Conservation (phyloP, 495 filamentous ascomycete genomes). For the Pseudotulostoma volvatum region DNA sequence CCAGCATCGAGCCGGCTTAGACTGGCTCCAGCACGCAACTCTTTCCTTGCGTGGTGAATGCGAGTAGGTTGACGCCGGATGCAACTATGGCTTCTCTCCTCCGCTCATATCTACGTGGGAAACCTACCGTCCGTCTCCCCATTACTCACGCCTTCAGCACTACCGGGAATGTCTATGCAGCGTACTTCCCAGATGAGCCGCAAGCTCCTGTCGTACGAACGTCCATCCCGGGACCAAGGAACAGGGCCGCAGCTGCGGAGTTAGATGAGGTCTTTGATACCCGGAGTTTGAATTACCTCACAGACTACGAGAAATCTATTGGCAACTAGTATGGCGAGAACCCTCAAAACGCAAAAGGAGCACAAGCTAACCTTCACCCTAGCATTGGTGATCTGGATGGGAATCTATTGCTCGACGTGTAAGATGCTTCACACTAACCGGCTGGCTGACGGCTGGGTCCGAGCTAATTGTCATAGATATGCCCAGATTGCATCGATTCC, state of each 20-base stretch:
- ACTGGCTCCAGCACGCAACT: no score
- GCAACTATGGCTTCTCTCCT: constrained; percentile 33
- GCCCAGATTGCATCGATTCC: constrained; percentile 97
- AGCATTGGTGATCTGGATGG: constrained; percentile 81
- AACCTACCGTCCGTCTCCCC: constrained; percentile 22
- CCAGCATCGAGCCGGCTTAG: no score
- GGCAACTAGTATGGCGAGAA: constrained; percentile 50
- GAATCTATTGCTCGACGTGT: constrained; percentile 53
- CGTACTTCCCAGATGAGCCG: constrained; percentile 64
- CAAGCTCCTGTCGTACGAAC: constrained; percentile 54
- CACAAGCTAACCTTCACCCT: constrained; percentile 16
- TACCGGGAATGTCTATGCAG: constrained; percentile 25
- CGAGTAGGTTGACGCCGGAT: no score
- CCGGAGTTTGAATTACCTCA: constrained; percentile 80
- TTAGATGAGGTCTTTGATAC: constrained; percentile 85
- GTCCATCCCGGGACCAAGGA: constrained; percentile 69
- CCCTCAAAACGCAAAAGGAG: no score
- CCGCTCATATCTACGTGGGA: constrained; percentile 27
- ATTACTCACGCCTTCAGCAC: constrained; percentile 25
- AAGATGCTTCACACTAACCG: no score
- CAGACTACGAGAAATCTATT: constrained; percentile 55
- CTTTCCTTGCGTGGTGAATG: no score
- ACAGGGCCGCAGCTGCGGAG: constrained; percentile 50
- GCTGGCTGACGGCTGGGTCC: no score
- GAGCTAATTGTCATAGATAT: constrained; percentile 37